phyloP scores from a whole-genome alignment of 192 early-diverging fungal species.

The Rhizophagus sp. region DNA sequence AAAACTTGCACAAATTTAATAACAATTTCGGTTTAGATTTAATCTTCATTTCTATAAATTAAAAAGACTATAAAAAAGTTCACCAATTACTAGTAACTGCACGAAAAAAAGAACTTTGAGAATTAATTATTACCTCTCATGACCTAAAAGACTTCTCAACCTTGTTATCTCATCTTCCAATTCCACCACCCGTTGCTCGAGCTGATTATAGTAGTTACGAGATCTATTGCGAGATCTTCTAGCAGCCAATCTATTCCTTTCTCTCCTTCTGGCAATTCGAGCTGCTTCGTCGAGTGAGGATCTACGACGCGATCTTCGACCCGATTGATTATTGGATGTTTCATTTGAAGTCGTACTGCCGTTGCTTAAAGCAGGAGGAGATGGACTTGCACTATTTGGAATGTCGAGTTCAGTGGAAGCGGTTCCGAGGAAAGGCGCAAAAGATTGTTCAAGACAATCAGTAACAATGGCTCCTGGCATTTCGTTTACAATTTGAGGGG shows the following conservation, averaged over 20 bases:
- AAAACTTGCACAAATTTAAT: no score
- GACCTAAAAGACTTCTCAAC: background rate
- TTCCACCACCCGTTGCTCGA: background rate
- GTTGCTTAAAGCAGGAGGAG: background rate
- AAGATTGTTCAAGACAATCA: background rate
- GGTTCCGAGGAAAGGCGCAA: background rate
- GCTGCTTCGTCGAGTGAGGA: background rate
- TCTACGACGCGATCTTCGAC: no score
- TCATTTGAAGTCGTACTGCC: background rate
- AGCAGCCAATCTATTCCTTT: background rate
- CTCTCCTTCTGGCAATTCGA: background rate
- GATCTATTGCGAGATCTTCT: background rate
- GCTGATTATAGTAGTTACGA: background rate
- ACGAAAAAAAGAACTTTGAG: no score
- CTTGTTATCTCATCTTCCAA: background rate
- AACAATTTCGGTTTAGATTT: no score
- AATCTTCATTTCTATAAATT: no score
- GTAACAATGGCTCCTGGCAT: background rate
- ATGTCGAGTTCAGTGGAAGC: background rate
- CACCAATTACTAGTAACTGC: no score
- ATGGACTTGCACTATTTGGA: background rate
- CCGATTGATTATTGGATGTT: background rate
- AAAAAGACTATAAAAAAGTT: no score
- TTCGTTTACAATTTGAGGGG: background rate
- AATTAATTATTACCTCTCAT: background rate